Evolutionary conservation across 1,139 yeast genomes (phyloP), one percentile per base, ranked within the genome.

Genomic region (Geotrichum reessii): DNA sequence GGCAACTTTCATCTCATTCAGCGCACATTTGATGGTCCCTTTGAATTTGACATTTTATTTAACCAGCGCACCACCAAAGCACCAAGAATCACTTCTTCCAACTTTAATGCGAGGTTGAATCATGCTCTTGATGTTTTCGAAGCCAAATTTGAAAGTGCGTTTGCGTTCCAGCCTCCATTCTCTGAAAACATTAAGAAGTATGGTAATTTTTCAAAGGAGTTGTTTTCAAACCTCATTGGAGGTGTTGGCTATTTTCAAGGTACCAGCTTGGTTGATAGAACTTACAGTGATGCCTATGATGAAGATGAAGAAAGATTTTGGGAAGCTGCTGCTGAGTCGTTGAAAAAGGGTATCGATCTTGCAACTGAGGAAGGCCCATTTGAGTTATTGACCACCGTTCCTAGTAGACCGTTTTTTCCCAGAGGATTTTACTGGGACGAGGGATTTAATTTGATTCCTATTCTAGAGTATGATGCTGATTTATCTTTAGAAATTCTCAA

Each of bases 371-470:
- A 71, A 57, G 69, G 72, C 1, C 70, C 75, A 64, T 14, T 76
- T 63, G 89, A 86, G 63, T 73, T 95, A 46, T 88, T 91, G 66
- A 82, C 95, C 0, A 78, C 90, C 50, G 95, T 91, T 33, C 99
- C 99, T 1, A 89, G 97, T 53, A 79, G 99, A 59, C 91, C 97
- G 0, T 89, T 89, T 67, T 93, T 93, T 73, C 98, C 99, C 8
- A 80, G 99, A 63, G 99, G 99, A 0, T 93, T 93, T 69, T 89
- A 89, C 69, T 93, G 99, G 99, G 99, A 95, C 72, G 99, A 95
- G 74, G 99, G 99, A 0, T 93, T 93, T 73, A 97, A 93, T 71
- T 77, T 93, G 63, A 76, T 92, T 47, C 96, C 96, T 2, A 76
- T 93, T 44, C 73, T 89, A 63, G 85, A 86, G 56, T 92, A 86